Percentiles rank a stretch among this genome's conserved stretches.
phyloP scores from a whole-genome alignment of 2,329 filamentous ascomycete species.

The Pseudogymnoascus sp. region DNA sequence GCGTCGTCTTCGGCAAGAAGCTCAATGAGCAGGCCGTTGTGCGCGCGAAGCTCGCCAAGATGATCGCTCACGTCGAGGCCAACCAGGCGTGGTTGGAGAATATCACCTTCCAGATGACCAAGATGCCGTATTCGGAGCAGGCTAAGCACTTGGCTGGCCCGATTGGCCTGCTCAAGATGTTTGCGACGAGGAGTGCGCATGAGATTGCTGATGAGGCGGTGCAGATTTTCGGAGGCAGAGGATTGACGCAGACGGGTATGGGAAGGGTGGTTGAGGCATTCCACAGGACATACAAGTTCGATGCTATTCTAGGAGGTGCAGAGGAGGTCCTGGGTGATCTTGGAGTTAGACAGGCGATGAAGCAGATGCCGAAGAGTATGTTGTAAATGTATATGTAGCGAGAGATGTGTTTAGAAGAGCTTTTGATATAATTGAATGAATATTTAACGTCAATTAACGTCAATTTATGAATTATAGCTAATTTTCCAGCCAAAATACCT shows the following conservation, averaged over 20 bases:
- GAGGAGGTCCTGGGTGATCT: conserved; percentile 78
- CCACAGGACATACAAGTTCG: conserved; percentile 75
- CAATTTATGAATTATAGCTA: background rate
- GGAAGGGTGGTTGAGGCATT: conserved; percentile 77
- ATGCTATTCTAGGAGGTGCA: conserved; percentile 68
- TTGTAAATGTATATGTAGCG: conserved; percentile 40
- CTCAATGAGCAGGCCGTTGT: conserved; percentile 79
- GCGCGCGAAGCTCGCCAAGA: conserved; percentile 76
- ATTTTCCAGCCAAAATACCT: background rate
- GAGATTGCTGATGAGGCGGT: conserved; percentile 77
- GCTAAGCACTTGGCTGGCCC: conserved; percentile 67
- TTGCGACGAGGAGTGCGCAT: conserved; percentile 65
- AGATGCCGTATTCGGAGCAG: conserved; percentile 74
- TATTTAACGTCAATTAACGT: background rate
- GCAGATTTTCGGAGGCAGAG: conserved; percentile 79
- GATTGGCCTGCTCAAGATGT: conserved; percentile 75
- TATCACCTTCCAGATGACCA: conserved; percentile 68
- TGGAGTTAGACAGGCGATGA: conserved; percentile 76
- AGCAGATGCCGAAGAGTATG: conserved; percentile 76
- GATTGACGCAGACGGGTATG: conserved; percentile 75
- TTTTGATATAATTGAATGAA: background rate
- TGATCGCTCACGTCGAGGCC: conserved; percentile 53
- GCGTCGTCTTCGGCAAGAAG: conserved; percentile 73
- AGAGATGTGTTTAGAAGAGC: background rate
- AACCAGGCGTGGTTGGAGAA: conserved; percentile 8